phyloP scores from a whole-genome alignment of 345 rosid genomes.

The Raphanus sativus region DNA sequence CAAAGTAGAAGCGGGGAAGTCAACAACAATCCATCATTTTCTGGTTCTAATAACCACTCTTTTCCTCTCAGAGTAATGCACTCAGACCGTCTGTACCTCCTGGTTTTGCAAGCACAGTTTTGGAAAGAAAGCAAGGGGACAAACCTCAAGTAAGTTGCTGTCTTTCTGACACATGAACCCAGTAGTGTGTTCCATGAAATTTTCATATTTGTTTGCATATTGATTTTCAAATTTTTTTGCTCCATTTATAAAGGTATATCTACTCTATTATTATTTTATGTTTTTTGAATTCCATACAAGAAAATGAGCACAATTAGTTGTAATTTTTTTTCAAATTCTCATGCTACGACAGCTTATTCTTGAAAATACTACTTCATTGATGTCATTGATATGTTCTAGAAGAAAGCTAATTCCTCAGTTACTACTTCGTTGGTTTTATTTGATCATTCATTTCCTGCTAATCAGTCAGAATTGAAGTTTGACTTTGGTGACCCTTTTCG shows the following conservation, averaged over 20 bases:
- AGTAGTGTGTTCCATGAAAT: slow-evolving; percentile 2
- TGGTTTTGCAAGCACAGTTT: slow-evolving; percentile 59
- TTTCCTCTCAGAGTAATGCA: slow-evolving; percentile 50
- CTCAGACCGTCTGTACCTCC: slow-evolving; percentile 97
- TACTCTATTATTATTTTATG: too few species aligned
- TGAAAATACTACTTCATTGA: background rate
- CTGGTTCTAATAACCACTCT: slow-evolving; percentile 43
- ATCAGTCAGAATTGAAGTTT: slow-evolving; percentile 22
- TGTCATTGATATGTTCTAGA: background rate
- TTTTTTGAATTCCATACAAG: too few species aligned
- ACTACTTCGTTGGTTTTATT: slow-evolving; percentile 5
- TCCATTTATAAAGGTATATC: background rate
- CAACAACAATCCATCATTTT: slow-evolving; percentile 35
- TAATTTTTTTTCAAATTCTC: too few species aligned
- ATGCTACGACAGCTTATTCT: too few species aligned
- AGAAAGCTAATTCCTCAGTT: background rate
- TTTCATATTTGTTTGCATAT: background rate
- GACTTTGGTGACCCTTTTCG: background rate
- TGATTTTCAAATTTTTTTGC: background rate
- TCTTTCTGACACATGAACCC: slow-evolving; percentile 36
- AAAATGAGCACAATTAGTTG: too few species aligned
- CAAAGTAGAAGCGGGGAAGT: slow-evolving; percentile 43
- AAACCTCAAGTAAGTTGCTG: slow-evolving; percentile 44
- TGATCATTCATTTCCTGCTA: background rate
- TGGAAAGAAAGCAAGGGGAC: slow-evolving; percentile 54